Percentiles rank a stretch among this genome's conserved stretches.
Evolutionary conservation across 1,139 yeast genomes (phyloP).

Genomic region (Nadsonia commutata): DNA sequence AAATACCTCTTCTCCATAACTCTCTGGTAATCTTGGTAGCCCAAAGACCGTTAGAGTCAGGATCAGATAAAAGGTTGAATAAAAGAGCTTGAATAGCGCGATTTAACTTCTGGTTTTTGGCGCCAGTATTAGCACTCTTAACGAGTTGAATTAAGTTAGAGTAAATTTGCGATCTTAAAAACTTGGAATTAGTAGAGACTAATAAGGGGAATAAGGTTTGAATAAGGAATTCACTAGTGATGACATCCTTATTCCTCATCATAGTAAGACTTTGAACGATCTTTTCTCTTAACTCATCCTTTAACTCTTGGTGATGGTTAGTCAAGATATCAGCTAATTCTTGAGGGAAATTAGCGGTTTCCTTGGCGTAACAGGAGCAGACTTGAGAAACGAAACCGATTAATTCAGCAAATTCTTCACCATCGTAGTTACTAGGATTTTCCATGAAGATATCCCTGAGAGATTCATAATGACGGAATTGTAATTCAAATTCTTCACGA

Average conservation of each 20-base stretch:
- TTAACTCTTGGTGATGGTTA: conserved; percentile 64
- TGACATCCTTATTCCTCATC: conserved; percentile 78
- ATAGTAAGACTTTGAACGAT: conserved; percentile 78
- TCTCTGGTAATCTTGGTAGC: conserved; percentile 91
- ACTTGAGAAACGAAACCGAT: conserved; percentile 89
- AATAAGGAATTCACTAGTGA: conserved; percentile 64
- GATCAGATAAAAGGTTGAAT: conserved; percentile 61
- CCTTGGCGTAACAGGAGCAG: conserved; percentile 77
- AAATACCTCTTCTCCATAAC: conserved; percentile 91
- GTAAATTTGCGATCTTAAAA: conserved; percentile 70
- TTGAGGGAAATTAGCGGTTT: conserved; percentile 69
- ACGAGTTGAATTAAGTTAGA: conserved; percentile 60
- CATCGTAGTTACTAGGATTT: conserved; percentile 31
- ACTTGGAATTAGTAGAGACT: conserved; percentile 58
- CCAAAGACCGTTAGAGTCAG: conserved; percentile 70
- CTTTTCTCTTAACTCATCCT: conserved; percentile 81
- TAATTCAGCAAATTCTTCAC: conserved; percentile 66
- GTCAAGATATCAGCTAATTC: conserved; percentile 57
- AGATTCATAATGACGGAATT: conserved; percentile 84
- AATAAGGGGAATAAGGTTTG: conserved; percentile 81
- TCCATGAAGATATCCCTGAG: conserved; percentile 69
- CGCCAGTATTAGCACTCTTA: conserved; percentile 69
- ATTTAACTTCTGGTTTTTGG: conserved; percentile 77
- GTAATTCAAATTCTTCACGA: conserved; percentile 83
- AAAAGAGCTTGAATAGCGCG: conserved; percentile 82